A percentile compares a stretch with the other conserved stretches of the same genome.
phyloP scores from a whole-genome alignment of 2,329 filamentous ascomycete species.

The Nemania abortiva region DNA sequence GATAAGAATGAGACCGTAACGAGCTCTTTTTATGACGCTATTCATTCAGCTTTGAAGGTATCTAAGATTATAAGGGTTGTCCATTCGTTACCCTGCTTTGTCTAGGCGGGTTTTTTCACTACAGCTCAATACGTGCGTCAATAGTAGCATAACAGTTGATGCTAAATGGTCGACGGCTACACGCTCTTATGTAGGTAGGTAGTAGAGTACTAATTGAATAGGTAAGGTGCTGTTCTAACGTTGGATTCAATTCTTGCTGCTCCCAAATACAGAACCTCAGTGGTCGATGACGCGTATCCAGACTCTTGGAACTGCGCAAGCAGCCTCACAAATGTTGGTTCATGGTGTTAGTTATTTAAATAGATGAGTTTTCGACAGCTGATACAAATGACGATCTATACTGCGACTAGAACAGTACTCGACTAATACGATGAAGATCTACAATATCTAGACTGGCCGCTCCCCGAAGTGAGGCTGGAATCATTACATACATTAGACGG shows the following conservation, averaged over 20 bases:
- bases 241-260: constrained; percentile 1
- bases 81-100: not conserved
- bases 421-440: not conserved
- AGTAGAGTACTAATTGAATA: not conserved
- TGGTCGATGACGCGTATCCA: not conserved
- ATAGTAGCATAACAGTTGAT: constrained; percentile 13
- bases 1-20: not conserved
- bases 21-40: not conserved
- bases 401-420: not conserved
- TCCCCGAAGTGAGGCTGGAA: constrained; percentile 33
- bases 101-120: not conserved
- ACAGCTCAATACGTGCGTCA: constrained; percentile 17
- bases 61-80: not conserved
- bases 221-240: not conserved
- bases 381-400: not conserved
- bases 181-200: not conserved
- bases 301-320: not conserved
- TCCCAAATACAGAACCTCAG: not conserved
- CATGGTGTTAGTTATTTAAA: not conserved
- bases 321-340: not conserved
- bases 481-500: not conserved
- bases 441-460: constrained; percentile 12
- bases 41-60: not conserved
- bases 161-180: constrained; percentile 14
- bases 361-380: not conserved